Percentiles rank a stretch among this genome's conserved stretches.
Conservation (phyloP, 169 alveolate species). For the Plasmodium malariae region DNA sequence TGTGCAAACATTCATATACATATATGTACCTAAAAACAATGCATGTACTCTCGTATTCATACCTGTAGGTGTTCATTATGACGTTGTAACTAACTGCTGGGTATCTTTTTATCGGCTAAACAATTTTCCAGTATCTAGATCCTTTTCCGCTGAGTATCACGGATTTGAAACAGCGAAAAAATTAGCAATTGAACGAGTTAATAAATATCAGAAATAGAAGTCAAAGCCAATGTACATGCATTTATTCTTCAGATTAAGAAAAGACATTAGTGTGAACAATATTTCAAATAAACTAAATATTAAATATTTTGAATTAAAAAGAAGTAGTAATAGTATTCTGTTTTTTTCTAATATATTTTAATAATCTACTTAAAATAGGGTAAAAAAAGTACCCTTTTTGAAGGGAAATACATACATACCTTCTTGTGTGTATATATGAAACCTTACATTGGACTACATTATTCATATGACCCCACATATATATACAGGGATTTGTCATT, state of each 20-base stretch:
- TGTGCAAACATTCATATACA: neutral
- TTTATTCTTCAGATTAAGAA: neutral
- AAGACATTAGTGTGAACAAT: neutral
- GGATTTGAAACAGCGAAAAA: constrained; percentile 75
- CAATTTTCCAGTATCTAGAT: constrained; percentile 70
- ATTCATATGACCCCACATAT: too few species aligned
- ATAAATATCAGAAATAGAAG: constrained; percentile 15
- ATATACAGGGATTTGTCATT: too few species aligned
- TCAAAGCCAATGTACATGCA: neutral
- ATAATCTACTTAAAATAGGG: neutral
- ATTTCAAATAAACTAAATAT: neutral
- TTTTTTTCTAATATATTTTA: neutral
- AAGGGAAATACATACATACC: too few species aligned
- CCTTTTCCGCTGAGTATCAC: constrained; percentile 75
- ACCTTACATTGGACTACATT: too few species aligned
- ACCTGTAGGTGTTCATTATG: constrained; percentile 61
- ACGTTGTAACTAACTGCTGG: constrained; percentile 71
- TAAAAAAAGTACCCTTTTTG: too few species aligned
- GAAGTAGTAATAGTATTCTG: neutral
- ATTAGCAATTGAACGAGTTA: constrained; percentile 63
- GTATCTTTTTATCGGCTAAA: constrained; percentile 49
- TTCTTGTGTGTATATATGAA: too few species aligned
- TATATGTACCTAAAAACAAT: neutral
- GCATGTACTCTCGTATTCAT: neutral
- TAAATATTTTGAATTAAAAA: neutral